Evolutionary conservation across 495 filamentous ascomycete genomes (phyloP).

Genomic region (Penicillium tannophilum): DNA sequence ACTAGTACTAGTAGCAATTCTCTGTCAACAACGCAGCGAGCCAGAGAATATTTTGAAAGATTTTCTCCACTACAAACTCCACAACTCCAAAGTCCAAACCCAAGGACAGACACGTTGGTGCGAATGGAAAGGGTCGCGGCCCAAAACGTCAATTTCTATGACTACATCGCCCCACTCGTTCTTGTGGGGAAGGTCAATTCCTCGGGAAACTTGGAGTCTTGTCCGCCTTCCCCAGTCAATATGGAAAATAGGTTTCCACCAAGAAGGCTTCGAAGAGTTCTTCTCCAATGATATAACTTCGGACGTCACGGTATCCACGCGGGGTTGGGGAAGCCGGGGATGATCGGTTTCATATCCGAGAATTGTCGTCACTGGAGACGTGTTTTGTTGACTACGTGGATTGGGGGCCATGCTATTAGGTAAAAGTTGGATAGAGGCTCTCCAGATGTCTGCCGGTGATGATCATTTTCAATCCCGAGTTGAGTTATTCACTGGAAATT

Average conservation of each 20-base stretch:
- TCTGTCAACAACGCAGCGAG: no score
- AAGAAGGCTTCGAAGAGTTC: background rate
- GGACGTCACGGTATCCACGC: background rate
- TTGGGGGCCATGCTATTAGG: background rate
- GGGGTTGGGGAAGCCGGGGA: background rate
- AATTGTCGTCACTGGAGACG: background rate
- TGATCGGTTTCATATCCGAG: background rate
- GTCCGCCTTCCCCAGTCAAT: background rate
- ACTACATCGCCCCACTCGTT: conserved; percentile 36
- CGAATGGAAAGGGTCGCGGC: background rate
- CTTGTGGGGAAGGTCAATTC: conserved; percentile 41
- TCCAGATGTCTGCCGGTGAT: background rate
- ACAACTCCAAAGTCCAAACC: no score
- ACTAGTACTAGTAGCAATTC: no score
- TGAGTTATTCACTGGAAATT: background rate
- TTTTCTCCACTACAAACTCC: no score
- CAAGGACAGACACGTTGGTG: background rate
- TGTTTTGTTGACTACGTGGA: background rate
- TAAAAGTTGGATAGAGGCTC: background rate
- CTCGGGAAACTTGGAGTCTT: conserved; percentile 21
- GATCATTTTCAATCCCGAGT: background rate
- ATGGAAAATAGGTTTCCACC: background rate
- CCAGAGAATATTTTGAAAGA: no score
- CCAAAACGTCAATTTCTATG: conserved; percentile 20
- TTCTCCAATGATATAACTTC: background rate